Percentiles rank a stretch among this genome's conserved stretches.
Evolutionary conservation across 202 grass and related monocot genomes (phyloP).

Genomic region (Panicum hallii): DNA sequence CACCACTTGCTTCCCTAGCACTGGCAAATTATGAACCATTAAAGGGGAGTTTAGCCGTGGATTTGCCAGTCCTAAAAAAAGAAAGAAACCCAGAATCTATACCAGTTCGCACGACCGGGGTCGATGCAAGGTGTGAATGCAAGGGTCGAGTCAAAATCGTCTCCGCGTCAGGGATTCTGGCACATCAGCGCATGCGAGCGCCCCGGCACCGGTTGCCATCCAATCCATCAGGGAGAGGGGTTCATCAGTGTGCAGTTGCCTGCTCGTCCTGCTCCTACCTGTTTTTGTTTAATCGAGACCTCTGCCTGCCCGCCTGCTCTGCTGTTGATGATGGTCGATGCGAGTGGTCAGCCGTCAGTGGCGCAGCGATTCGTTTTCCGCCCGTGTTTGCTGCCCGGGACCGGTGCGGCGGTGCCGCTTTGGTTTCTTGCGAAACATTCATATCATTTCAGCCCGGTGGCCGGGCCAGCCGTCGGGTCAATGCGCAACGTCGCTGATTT

Average conservation of each 20-base stretch:
- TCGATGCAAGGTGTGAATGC: background rate
- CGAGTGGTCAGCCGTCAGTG: too few species aligned
- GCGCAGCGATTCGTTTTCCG: slow-evolving; percentile 6
- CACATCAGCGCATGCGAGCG: background rate
- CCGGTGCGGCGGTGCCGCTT: background rate
- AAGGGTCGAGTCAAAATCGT: background rate
- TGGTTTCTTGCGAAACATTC: background rate
- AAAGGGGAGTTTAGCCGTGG: background rate
- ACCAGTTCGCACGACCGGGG: background rate
- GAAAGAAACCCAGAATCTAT: background rate
- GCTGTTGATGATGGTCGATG: background rate
- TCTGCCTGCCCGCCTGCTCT: background rate
- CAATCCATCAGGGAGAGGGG: background rate
- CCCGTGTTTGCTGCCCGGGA: slow-evolving; percentile 1
- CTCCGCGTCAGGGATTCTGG: slow-evolving; percentile 18
- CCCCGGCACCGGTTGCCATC: background rate
- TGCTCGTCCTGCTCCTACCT: background rate
- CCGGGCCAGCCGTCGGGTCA: background rate
- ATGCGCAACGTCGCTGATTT: slow-evolving; percentile 10
- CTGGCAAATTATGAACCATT: background rate
- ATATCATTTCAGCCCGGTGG: background rate
- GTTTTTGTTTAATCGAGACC: background rate
- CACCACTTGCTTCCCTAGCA: background rate
- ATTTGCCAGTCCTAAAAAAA: background rate
- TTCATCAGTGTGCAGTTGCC: background rate